A percentile compares a stretch with the other conserved stretches of the same genome.
These are phyloP conservation scores for Elsinoe batatas DNA, from an alignment of 2,329 filamentous ascomycete species.

Conservation along the genomic window DNA sequence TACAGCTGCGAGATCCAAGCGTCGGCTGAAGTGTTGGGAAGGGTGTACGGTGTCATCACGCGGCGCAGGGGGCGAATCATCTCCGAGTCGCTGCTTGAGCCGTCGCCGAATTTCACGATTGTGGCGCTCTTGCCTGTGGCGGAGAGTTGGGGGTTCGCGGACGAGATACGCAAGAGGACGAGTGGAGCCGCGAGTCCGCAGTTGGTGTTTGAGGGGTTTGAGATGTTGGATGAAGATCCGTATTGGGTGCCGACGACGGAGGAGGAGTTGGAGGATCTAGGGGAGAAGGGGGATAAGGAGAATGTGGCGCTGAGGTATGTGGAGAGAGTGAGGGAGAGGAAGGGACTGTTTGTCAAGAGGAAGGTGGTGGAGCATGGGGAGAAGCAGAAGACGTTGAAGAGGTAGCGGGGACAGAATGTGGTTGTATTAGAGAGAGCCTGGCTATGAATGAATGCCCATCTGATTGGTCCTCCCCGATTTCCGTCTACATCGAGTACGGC, in stretches of 20 bases:
- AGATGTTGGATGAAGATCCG: slow-evolving; percentile 87
- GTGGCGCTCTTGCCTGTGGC: slow-evolving; percentile 79
- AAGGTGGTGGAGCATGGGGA: slow-evolving; percentile 70
- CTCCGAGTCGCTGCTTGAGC: slow-evolving; percentile 84
- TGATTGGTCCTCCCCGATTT: no score
- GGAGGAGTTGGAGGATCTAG: slow-evolving; percentile 91
- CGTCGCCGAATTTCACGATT: slow-evolving; percentile 94
- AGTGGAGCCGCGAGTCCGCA: slow-evolving; percentile 86
- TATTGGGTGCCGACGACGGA: slow-evolving; percentile 97
- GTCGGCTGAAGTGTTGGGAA: slow-evolving; percentile 83
- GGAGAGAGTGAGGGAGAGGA: slow-evolving; percentile 74
- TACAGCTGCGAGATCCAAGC: slow-evolving; percentile 97
- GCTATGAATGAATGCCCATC: no score
- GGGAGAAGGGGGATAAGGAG: slow-evolving; percentile 85
- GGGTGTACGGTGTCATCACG: slow-evolving; percentile 96
- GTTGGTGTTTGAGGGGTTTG: slow-evolving; percentile 85
- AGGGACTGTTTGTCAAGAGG: slow-evolving; percentile 74
- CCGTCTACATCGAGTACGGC: no score
- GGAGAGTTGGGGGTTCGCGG: slow-evolving; percentile 89
- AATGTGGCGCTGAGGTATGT: slow-evolving; percentile 96
- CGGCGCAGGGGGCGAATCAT: slow-evolving; percentile 82
- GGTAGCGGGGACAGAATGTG: slow-evolving; percentile 26
- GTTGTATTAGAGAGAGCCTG: no score
- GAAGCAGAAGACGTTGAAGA: slow-evolving; percentile 73
- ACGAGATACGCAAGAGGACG: slow-evolving; percentile 92